Evolutionary conservation across 371 early-diverging fungal species (phyloP).

Genomic region (Actinomortierella ambigua): DNA sequence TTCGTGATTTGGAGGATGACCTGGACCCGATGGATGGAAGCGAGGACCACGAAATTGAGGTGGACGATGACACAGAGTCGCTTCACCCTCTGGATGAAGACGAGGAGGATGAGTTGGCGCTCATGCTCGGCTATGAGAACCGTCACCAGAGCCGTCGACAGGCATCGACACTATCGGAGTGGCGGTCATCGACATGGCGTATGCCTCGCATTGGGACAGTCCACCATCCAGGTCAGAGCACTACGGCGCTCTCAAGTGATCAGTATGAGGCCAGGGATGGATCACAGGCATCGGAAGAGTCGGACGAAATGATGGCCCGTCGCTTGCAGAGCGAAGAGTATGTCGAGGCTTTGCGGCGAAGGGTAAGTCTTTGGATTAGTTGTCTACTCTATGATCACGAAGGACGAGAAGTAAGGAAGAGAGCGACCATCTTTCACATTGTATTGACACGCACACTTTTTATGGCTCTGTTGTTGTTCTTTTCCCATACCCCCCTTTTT

Average conservation of each 20-base stretch:
- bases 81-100: constrained; percentile 1
- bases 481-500: too few species aligned
- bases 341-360: constrained; percentile 13
- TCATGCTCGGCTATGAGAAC: background rate
- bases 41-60: background rate
- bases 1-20: too few species aligned
- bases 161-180: background rate
- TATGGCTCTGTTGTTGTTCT: too few species aligned
- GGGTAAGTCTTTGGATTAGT: too few species aligned
- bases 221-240: background rate
- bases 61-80: constrained; percentile 4
- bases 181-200: background rate
- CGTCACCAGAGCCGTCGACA: background rate
- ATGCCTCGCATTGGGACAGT: background rate
- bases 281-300: background rate
- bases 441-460: too few species aligned
- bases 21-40: background rate
- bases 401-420: too few species aligned
- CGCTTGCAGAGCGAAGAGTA: constrained; percentile 26
- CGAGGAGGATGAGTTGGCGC: background rate
- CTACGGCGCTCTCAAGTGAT: background rate
- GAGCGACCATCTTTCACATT: too few species aligned
- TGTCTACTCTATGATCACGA: too few species aligned
- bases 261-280: too few species aligned
- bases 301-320: constrained; percentile 16